Evolutionary conservation across 257 asterid species (phyloP).

Genomic region (Solanum paucissectum): DNA sequence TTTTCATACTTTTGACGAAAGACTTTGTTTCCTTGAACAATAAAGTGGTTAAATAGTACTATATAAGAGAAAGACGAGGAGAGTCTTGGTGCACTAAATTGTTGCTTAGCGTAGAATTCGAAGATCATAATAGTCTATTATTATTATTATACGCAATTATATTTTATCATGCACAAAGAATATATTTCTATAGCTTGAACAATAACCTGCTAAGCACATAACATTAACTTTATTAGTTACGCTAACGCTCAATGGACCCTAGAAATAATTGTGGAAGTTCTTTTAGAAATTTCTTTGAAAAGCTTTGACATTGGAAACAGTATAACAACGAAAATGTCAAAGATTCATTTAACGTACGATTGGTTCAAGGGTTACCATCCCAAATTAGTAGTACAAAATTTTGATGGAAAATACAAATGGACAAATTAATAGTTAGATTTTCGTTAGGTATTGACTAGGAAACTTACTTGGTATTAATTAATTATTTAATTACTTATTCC

Average conservation of each 20-base stretch:
- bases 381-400: background rate
- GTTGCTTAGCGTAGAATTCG: rapidly evolving
- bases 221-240: background rate
- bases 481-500: background rate
- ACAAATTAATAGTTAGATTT: background rate
- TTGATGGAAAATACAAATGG: background rate
- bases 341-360: background rate
- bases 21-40: background rate
- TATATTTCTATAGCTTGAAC: rapidly evolving
- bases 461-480: background rate
- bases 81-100: background rate
- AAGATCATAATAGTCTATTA: background rate
- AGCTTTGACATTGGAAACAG: background rate
- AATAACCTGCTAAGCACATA: background rate
- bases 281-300: background rate
- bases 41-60: background rate
- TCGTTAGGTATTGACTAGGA: background rate
- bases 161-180: too few species aligned
- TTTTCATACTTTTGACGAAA: background rate
- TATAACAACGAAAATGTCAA: background rate
- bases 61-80: background rate
- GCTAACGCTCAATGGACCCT: background rate
- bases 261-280: background rate
- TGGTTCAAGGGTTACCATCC: background rate
- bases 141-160: too few species aligned